A percentile compares a stretch with the other conserved stretches of the same genome.
Conservation (phyloP, 83 land plant species). For the Larix sibirica region DNA sequence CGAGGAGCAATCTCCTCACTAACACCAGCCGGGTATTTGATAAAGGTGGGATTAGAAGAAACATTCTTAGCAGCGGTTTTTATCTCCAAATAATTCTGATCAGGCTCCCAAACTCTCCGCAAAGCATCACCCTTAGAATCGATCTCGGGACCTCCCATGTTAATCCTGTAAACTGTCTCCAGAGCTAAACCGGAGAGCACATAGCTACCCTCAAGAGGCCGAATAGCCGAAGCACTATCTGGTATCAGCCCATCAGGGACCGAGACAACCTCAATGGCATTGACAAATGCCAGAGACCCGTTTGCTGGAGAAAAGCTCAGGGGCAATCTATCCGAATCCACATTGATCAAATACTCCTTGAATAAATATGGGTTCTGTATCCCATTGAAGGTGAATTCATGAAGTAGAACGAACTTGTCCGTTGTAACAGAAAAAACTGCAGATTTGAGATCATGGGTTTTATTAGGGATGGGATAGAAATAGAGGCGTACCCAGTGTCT, state of each 20-base stretch:
- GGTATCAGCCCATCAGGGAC: slow-evolving; percentile 17
- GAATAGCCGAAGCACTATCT: background rate
- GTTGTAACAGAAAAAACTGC: slow-evolving; percentile 32
- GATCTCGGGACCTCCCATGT: slow-evolving; percentile 44
- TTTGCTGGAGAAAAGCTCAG: slow-evolving; percentile 40
- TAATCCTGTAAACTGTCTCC: slow-evolving; percentile 34
- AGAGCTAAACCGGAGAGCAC: slow-evolving; percentile 14
- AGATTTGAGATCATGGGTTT: slow-evolving; percentile 13
- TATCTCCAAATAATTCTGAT: slow-evolving; percentile 21
- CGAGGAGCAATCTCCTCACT: slow-evolving; percentile 31
- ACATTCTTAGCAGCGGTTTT: slow-evolving; percentile 15
- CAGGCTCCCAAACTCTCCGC: slow-evolving; percentile 40
- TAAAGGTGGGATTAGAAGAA: slow-evolving; percentile 12
- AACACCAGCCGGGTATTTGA: slow-evolving; percentile 13
- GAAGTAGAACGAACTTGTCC: slow-evolving; percentile 33
- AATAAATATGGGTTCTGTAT: background rate
- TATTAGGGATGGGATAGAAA: slow-evolving; percentile 40
- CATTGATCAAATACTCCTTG: slow-evolving; percentile 56
- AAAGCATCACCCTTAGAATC: slow-evolving; percentile 30
- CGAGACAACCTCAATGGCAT: slow-evolving; percentile 42
- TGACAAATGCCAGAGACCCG: slow-evolving; percentile 27
- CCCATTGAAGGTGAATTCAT: slow-evolving; percentile 20
- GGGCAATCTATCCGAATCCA: slow-evolving; percentile 21
- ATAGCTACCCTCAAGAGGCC: background rate
- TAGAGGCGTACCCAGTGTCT: slow-evolving; percentile 66